A percentile compares a stretch with the other conserved stretches of the same genome.
phyloP scores from a whole-genome alignment of 148 eudicot species.

The Rhododendron ovatum region DNA sequence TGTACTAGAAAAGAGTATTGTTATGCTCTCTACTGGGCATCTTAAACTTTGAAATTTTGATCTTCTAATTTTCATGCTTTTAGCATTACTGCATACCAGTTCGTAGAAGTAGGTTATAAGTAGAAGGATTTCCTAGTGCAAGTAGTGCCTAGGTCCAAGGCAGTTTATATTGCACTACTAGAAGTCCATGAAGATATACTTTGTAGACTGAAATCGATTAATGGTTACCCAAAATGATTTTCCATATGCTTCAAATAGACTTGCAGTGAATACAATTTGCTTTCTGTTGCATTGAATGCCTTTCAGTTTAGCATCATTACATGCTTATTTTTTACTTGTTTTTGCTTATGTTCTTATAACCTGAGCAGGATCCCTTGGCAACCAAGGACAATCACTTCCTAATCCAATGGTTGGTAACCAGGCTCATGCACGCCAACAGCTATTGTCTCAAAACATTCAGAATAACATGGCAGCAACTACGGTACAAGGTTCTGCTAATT shows the following conservation, averaged over 20 bases:
- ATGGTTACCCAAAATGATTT: neutral
- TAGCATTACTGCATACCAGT: neutral
- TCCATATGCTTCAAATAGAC: neutral
- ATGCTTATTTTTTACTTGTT: neutral
- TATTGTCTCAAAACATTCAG: constrained; percentile 59
- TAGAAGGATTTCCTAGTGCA: neutral
- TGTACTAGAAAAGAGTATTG: neutral
- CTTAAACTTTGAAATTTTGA: neutral
- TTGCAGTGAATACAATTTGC: neutral
- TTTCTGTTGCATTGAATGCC: neutral
- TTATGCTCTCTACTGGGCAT: neutral
- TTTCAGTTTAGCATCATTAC: neutral
- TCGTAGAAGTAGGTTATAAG: neutral
- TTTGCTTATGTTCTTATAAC: neutral
- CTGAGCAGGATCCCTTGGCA: constrained; percentile 49
- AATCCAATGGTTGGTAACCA: constrained; percentile 59
- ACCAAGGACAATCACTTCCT: constrained; percentile 62
- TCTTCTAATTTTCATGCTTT: neutral
- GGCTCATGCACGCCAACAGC: constrained; percentile 58
- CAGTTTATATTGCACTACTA: neutral
- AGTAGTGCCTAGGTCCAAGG: neutral
- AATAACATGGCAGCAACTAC: constrained; percentile 48
- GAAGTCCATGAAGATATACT: neutral
- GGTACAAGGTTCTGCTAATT: constrained; percentile 58
- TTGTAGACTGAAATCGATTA: neutral